Evolutionary conservation across 129 eudicot species (phyloP), one percentile per base, ranked within the genome.

Genomic region (Flaveria brownii): DNA sequence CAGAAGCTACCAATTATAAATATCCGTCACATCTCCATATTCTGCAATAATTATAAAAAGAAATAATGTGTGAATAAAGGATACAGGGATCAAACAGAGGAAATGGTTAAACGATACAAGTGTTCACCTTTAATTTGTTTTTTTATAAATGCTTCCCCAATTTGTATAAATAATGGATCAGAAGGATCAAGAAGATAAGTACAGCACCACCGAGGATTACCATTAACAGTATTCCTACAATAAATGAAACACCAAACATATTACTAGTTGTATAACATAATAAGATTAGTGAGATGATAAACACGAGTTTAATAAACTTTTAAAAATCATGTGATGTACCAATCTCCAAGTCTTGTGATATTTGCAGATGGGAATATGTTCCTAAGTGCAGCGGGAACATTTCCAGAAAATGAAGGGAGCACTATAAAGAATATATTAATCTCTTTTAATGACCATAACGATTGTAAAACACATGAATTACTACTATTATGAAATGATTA

Each of bases 341-440:
- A 93, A 30, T 91, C 88, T 69, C 97, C 97, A 70, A 94, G 96
- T 63, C 93, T 87, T 36, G 91, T 94, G 69, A 94, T 94, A 82
- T 94, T 91, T 70, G 98, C 91, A 64, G 86, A 78, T 45, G 98
- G 98, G 66, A 82, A 94, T 13, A 83, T 86, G 12, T 81, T 80
- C 85, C 74, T 87, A 28, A 94, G 73, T 45, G 98, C 97, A 18
- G 90, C 90, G 28, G 98, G 98, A 79, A 94, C 93, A 63, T 94
- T 94, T 46, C 98, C 98, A 68, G 98, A 91, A 75, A 94, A 94
- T 77, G 98, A 91, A 60, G 98, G 98, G 63, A 94, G 93, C 59
- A 94, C 98, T 94, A 70, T 23, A 77, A 41, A 71, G 43, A 12
- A 72, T 30, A 77, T n/a, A 81, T 25, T 1, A 71, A 74, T 74